Percentiles rank a stretch among this genome's conserved stretches.
Conservation (phyloP, 1,139 yeast species). For the Arxiozyma slooffiae region DNA sequence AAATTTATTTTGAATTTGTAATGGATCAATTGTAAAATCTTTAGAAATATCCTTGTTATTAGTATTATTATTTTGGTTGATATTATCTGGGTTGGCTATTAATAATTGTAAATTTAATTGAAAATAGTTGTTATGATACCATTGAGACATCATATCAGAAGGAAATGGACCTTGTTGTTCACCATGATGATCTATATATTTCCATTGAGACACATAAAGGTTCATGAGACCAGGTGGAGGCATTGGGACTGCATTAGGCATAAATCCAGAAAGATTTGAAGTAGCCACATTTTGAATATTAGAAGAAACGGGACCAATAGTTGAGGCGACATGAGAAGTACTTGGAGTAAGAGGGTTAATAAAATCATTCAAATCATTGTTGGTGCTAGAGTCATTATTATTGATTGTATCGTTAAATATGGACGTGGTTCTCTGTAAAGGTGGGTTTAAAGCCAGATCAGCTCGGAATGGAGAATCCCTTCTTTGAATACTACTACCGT, state of each 20-base stretch:
- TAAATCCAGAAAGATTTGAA: constrained; percentile 3
- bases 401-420: constrained; percentile 1
- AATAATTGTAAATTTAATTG: constrained; percentile 15
- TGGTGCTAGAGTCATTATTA: background rate
- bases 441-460: background rate
- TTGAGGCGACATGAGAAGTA: background rate
- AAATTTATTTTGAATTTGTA: constrained; percentile 22
- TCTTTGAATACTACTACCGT: constrained; percentile 19
- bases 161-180: constrained; percentile 30
- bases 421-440: constrained; percentile 1
- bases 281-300: constrained; percentile 1
- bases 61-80: constrained; percentile 4
- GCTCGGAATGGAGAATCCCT: constrained; percentile 11
- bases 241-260: constrained; percentile 4
- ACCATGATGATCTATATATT: constrained; percentile 26
- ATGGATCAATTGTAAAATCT: constrained; percentile 17
- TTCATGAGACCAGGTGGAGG: constrained; percentile 1
- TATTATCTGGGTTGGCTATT: background rate
- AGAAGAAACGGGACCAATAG: background rate
- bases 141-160: constrained; percentile 25
- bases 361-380: background rate
- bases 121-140: constrained; percentile 28
- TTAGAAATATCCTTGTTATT: background rate
- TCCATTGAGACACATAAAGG: constrained; percentile 26
- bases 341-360: background rate